phyloP scores from a whole-genome alignment of 2,329 filamentous ascomycete species.

The Periconia sp. region DNA sequence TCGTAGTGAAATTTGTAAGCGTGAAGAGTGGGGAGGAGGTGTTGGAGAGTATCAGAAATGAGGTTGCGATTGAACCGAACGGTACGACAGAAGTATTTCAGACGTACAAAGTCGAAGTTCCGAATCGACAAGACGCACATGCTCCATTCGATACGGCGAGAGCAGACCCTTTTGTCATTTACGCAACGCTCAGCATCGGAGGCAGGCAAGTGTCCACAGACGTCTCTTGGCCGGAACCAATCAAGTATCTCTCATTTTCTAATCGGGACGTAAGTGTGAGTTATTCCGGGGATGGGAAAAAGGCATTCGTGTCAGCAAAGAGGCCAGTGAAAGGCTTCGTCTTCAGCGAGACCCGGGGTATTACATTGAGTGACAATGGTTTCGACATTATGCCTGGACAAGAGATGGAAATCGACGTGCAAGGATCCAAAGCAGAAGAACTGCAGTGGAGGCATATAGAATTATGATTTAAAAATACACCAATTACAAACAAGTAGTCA shows the following conservation, averaged over 20 bases:
- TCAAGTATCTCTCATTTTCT: conserved; percentile 25
- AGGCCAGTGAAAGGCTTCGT: conserved; percentile 30
- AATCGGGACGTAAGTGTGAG: conserved; percentile 16
- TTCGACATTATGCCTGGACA: conserved; percentile 34
- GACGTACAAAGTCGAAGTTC: conserved; percentile 8
- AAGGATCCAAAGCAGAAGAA: conserved; percentile 9
- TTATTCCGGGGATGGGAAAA: conserved; percentile 12
- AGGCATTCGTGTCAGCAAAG: conserved; percentile 9
- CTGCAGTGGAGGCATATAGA: conserved; percentile 30
- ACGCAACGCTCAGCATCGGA: conserved; percentile 12
- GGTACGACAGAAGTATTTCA: conserved; percentile 23
- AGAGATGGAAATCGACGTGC: conserved; percentile 19
- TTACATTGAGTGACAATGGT: conserved; percentile 32
- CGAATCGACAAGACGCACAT: conserved; percentile 10
- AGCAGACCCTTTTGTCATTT: conserved; percentile 25
- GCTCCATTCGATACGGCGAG: conserved; percentile 13
- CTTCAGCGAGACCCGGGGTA: conserved; percentile 22
- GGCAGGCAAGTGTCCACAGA: conserved; percentile 17
- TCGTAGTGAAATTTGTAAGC: conserved; percentile 20
- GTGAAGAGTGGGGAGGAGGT: conserved; percentile 19
- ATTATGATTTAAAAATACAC: no score
- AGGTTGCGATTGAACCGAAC: conserved; percentile 18
- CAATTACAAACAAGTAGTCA: no score
- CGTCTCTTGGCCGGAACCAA: conserved; percentile 29
- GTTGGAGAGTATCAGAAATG: neutral